Evolutionary conservation across 2,329 filamentous ascomycete species (phyloP).

Genomic region (Geosmithia flava): DNA sequence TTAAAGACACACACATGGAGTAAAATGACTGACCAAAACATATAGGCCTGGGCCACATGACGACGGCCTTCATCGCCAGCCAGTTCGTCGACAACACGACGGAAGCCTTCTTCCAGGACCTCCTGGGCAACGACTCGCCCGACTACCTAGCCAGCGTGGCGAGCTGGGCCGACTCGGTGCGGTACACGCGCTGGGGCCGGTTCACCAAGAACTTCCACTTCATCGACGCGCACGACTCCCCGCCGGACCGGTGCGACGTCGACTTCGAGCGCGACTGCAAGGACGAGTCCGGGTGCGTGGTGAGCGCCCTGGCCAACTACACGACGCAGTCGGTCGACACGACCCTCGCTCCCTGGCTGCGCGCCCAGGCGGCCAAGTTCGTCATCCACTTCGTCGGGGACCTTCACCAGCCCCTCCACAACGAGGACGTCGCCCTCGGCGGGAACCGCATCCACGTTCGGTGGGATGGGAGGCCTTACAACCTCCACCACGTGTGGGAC

Average conservation of each 20-base stretch:
- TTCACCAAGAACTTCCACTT: slow-evolving; percentile 55
- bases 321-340: slow-evolving; percentile 40
- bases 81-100: slow-evolving; percentile 46
- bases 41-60: slow-evolving; percentile 50
- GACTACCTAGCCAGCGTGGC: slow-evolving; percentile 52
- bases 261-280: slow-evolving; percentile 51
- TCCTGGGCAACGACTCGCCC: slow-evolving; percentile 37
- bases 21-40: no score
- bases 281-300: slow-evolving; percentile 39
- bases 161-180: slow-evolving; percentile 55
- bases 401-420: slow-evolving; percentile 57
- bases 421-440: slow-evolving; percentile 49
- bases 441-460: slow-evolving; percentile 57
- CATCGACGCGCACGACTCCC: slow-evolving; percentile 55
- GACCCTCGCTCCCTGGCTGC: slow-evolving; percentile 28
- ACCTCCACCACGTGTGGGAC: slow-evolving; percentile 67
- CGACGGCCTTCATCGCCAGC: slow-evolving; percentile 50
- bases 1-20: no score
- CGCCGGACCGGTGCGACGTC: slow-evolving; percentile 44
- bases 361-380: slow-evolving; percentile 52
- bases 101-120: slow-evolving; percentile 39
- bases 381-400: slow-evolving; percentile 58
- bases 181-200: slow-evolving; percentile 50
- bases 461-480: slow-evolving; percentile 44
- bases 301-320: slow-evolving; percentile 48